A percentile compares a stretch with the other conserved stretches of the same genome.
Conservation (phyloP, 768 basidiomycete species). For the Lanmaoa pseudosensibilis region DNA sequence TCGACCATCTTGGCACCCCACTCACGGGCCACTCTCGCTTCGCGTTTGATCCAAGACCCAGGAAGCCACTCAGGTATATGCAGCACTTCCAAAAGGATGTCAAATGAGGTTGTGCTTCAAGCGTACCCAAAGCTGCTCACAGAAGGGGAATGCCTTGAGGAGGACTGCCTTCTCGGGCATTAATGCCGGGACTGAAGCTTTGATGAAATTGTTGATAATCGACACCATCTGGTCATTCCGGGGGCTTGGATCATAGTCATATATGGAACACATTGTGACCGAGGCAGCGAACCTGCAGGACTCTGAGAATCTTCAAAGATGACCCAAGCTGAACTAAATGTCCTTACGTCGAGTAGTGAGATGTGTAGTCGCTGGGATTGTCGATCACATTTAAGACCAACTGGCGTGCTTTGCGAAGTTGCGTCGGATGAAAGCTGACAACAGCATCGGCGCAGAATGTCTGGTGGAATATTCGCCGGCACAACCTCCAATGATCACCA, state of each 20-base stretch:
- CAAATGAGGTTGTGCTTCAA: not conserved
- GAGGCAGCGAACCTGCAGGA: slow-evolving; percentile 32
- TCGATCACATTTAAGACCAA: slow-evolving; percentile 7
- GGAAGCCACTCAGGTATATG: slow-evolving; percentile 31
- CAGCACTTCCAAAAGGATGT: slow-evolving; percentile 16
- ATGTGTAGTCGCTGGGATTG: not conserved
- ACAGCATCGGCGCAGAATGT: slow-evolving; percentile 8
- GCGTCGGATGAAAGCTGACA: slow-evolving; percentile 5
- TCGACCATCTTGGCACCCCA: slow-evolving; percentile 12
- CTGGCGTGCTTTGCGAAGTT: slow-evolving; percentile 8
- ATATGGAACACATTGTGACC: slow-evolving; percentile 24
- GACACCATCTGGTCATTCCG: slow-evolving; percentile 17
- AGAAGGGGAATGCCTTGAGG: slow-evolving; percentile 17
- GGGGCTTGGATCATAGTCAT: slow-evolving; percentile 22
- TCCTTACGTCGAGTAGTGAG: slow-evolving; percentile 13
- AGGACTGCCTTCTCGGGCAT: slow-evolving; percentile 16
- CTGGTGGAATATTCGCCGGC: slow-evolving; percentile 19
- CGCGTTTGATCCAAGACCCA: slow-evolving; percentile 13
- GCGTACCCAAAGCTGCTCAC: not conserved
- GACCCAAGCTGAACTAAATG: not conserved
- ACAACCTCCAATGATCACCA: slow-evolving; percentile 12
- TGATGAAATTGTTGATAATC: slow-evolving; percentile 8
- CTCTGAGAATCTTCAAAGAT: not conserved
- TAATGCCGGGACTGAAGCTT: slow-evolving; percentile 2
- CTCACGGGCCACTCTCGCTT: slow-evolving; percentile 10